Evolutionary conservation across 345 rosid species (phyloP), one percentile per base, ranked within the genome.

Genomic region (Acer saccharum): DNA sequence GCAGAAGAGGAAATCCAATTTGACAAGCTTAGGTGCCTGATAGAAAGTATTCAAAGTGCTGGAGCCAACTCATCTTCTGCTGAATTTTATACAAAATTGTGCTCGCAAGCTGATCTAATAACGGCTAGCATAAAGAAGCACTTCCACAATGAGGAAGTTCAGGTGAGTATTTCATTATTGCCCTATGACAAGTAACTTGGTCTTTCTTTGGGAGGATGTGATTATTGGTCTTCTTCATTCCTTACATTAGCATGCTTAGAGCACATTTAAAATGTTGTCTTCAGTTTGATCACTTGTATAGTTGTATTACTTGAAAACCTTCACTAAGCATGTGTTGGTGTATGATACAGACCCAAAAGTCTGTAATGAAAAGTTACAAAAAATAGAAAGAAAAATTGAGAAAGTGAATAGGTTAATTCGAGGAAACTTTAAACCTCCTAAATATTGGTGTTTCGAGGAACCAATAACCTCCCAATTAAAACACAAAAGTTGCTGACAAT

Each of bases 1-100:
- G 90, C 82, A 6, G 92, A 89, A 79, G 92, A 85, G 76, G 83
- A 89, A 79, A 81, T 81, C 74, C 87, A 87, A 58, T 89, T 89
- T 84, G 87, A 87, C 79, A 81, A 84, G 72, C 90, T 89, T 23
- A 82, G 90, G 73, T 68, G 85, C 82, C 80, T 89, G 43, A 87
- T 89, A 2, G 90, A 87, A 74, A 81, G 80, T 68, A 79, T 89
- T 79, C 90, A 87, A 81, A 85, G 80, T 79, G 76, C 83, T 21
- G 87, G 92, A 74, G 84, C 86, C 68, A 84, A 81, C 62, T 78
- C 86, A 7, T 81, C 88, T 75, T 83, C 70, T 52, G 77, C 90
- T 81, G 87, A 89, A 64, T 87, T 89, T 78, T 85, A 81, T 78
- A 23, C 75, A 29, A 89, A 85, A 71, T 75, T 89, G 65, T 84